Evolutionary conservation across 345 rosid genomes (phyloP), one percentile per base, ranked within the genome.

Genomic region (Salix dunnii): DNA sequence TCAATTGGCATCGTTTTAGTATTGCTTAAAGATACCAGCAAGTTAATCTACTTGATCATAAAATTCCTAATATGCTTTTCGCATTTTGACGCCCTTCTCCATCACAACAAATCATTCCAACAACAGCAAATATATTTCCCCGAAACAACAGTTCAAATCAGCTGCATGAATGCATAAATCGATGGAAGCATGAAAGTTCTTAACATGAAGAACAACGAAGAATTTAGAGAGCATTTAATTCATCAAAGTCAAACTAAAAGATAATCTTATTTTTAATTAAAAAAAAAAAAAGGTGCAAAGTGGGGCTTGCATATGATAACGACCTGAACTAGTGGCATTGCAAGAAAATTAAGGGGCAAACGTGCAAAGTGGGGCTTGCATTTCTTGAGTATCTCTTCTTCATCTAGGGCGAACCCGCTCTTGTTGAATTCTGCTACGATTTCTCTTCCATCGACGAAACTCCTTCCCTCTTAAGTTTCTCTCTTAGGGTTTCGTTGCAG

Each of bases 51-150:
- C 27, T 16, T 9, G 30, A 76, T 73, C 27, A 40, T 40, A 30
- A 25, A 72, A 58, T 17, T 17, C 67, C 43, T 25, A 30, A 18
- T 25, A 65, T 71, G 21, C 68, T 25, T 2, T 0, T 16, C 49
- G 55, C 23, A 38, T 93, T 96, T 78, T 93, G 80, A 85, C 86
- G 92, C 73, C 98, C 99, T 73, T 96, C 99, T 66, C 91, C 99
- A 70, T 96, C 99, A 81, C 98, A 92, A 75, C 94, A 91, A 83
- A 93, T 89, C 97, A 96, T 93, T 71, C 98, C 98, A 61, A 88
- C 94, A 18, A 90, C 94, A 16, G 94, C 80, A 82, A 96, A 90
- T 65, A 93, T 73, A 76, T 89, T 92, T 81, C 89, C 87, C 97
- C 93, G 93, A 80, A 87, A 78, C 79, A 84, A 79, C 38, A 85